Evolutionary conservation across 2,329 filamentous ascomycete genomes (phyloP), one percentile per base, ranked within the genome.

Genomic region (Pleurostoma richardsiae): DNA sequence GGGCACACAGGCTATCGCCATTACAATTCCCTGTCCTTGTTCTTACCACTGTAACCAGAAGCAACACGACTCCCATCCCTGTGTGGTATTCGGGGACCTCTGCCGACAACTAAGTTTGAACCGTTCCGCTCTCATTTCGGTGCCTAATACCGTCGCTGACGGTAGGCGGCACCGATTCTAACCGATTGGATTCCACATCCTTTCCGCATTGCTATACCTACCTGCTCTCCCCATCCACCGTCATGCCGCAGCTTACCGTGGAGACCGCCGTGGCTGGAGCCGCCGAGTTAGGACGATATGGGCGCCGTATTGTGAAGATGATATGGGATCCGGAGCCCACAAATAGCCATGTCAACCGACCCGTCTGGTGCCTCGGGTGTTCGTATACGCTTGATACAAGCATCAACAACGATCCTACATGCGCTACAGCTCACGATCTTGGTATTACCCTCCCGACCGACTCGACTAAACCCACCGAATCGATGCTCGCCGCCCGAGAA

Each of bases 311-410:
- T 57, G 85, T 96, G 50, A 88, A 92, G 68, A 90, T 88, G 70
- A 85, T 97, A 60, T 96, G 90, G 86, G 91, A 96, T 57, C 90
- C 90, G 0, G 84, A 91, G 53, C 91, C 90, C 5, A 82, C 79
- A 52, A 96, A 96, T 68, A 84, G 95, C 62, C 74, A 83, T 49
- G 75, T 78, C 36, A 76, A 83, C 52, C 75, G 80, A 31, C 82
- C 88, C 10, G 88, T 95, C 52, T 97, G 92, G 91, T 95, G 90
- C 60, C 74, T 97, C 5, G 79, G 79, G 31, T 66, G 67, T 46
- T 71, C 68, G 30, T 82, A 82, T 56, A 71, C 64, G 29, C 66
- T 80, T 41, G 63, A 64, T 6, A 3, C 42, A 39, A 49, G 52
- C 47, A 60, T 48, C 39, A 58, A 56, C 40, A 45, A 43, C 29